Evolutionary conservation across 345 rosid genomes (phyloP), one percentile per base, ranked within the genome.

Genomic region (Arabidopsis suecica): DNA sequence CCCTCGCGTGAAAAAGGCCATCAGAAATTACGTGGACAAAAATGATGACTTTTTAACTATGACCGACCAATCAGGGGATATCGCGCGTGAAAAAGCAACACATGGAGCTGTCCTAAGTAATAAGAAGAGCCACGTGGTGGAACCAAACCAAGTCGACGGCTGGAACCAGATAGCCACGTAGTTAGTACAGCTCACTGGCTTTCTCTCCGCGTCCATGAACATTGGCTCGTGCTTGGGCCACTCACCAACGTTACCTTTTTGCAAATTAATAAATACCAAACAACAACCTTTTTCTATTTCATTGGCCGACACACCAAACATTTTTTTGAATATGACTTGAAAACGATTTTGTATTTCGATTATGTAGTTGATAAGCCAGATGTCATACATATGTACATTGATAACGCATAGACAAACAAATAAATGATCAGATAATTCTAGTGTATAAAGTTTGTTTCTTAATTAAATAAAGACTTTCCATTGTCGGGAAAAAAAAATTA

Each of bases 111-210:
- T 14, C 45, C 45, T 41, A 16, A 53, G 63, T 42, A 32, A 4
- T 28, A 28, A 50, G 53, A 20, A 38, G 76, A 61, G 32, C 32
- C 32, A 63, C 55, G 63, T 74, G 71, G 40, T 65, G 59, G 23
- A 65, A 74, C 59, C 59, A 56, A 66, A 65, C 65, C 49, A 22
- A 25, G 78, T 65, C 45, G 72, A 47, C 60, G 72, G 72, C 78
- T 74, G 78, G 72, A 74, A 74, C 71, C 66, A 74, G 72, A 45
- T 2, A 47, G 45, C 51, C 60, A 65, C 57, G 37, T 73, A 55
- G 36, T 6, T 41, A 41, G 3, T 54, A 64, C 78, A 57, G 60
- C 78, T 65, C 58, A 73, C 23, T 73, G 48, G 78, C 49, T 65
- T 34, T 38, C 10, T 10, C 10, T 28, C 40, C 48, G 49, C 65